Conservation (phyloP, 768 basidiomycete species). For the Polyporus arcularius region DNA sequence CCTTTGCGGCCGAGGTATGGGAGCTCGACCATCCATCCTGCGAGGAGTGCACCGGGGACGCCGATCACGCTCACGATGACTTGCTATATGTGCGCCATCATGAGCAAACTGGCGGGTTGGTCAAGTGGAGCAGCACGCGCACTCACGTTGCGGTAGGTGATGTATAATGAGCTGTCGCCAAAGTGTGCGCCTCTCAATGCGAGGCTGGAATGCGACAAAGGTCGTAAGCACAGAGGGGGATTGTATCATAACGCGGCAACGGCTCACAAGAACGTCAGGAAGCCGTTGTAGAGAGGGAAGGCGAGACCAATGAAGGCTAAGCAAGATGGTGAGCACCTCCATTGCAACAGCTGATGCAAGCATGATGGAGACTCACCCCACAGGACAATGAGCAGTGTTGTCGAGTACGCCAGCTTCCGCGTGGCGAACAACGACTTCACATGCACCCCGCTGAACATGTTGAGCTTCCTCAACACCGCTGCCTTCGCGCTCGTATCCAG, state of each 20-base stretch:
- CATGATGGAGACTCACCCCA: constrained; percentile 42
- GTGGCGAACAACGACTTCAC: constrained; percentile 53
- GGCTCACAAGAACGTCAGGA: constrained; percentile 55
- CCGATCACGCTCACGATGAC: constrained; percentile 59
- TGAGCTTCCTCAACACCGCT: constrained; percentile 42
- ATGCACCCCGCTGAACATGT: constrained; percentile 41
- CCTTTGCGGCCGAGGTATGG: constrained; percentile 54
- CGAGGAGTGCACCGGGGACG: constrained; percentile 57
- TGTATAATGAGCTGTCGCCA: constrained; percentile 68
- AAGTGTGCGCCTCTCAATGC: constrained; percentile 66
- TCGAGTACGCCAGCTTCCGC: constrained; percentile 50
- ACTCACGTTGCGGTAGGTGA: constrained; percentile 71
- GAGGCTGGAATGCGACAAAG: constrained; percentile 41
- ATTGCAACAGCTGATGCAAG: background rate
- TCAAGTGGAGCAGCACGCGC: background rate
- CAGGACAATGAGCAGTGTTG: constrained; percentile 48
- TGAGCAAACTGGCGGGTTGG: background rate
- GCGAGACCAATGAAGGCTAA: constrained; percentile 76
- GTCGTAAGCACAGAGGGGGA: background rate
- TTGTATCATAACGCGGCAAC: background rate
- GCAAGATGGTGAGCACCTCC: background rate
- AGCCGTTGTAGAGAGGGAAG: constrained; percentile 64
- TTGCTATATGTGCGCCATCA: constrained; percentile 35
- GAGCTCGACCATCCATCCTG: constrained; percentile 55
- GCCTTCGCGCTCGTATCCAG: constrained; percentile 39